Conservation (phyloP, 805 yeast species). For the Cyberlindnera mississippiensis region DNA sequence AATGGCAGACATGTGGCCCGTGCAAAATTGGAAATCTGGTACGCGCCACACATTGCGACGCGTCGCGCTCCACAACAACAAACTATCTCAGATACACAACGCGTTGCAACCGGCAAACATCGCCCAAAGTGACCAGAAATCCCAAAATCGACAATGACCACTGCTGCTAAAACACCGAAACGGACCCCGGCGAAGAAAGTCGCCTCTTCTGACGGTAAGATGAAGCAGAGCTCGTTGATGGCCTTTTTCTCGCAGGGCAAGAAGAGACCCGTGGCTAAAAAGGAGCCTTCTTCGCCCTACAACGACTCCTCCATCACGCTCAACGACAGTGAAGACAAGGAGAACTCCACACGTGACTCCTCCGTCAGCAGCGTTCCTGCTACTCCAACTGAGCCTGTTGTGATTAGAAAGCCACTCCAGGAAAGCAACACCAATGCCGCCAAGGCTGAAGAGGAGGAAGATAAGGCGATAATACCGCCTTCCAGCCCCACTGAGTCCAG, state of each 20-base stretch:
- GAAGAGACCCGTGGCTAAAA: conserved; percentile 1
- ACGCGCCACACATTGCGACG: neutral
- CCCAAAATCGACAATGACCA: conserved; percentile 12
- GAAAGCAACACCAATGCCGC: conserved; percentile 6
- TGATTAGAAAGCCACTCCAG: conserved; percentile 14
- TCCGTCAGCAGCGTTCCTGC: neutral
- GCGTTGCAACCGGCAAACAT: too few relatives aligned
- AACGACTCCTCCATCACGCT: conserved; percentile 2
- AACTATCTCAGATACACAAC: too few relatives aligned
- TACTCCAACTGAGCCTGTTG: neutral
- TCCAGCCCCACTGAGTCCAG: conserved; percentile 13
- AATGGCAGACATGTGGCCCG: neutral
- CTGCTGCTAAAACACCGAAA: conserved; percentile 9
- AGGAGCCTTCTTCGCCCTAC: conserved; percentile 8
- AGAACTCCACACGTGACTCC: conserved; percentile 5
- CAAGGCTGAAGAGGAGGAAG: neutral
- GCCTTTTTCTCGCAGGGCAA: conserved; percentile 15
- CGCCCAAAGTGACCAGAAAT: too few relatives aligned
- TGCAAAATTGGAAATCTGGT: too few relatives aligned
- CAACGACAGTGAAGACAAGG: conserved; percentile 6
- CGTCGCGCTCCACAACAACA: conserved; percentile 2
- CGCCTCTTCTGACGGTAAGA: conserved; percentile 10
- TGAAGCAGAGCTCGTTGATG: conserved; percentile 18
- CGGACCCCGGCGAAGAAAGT: conserved; percentile 14
- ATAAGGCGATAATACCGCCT: neutral